A percentile compares a stretch with the other conserved stretches of the same genome.
Conservation (phyloP, 805 yeast species). For the Barnettozyma salicaria region DNA sequence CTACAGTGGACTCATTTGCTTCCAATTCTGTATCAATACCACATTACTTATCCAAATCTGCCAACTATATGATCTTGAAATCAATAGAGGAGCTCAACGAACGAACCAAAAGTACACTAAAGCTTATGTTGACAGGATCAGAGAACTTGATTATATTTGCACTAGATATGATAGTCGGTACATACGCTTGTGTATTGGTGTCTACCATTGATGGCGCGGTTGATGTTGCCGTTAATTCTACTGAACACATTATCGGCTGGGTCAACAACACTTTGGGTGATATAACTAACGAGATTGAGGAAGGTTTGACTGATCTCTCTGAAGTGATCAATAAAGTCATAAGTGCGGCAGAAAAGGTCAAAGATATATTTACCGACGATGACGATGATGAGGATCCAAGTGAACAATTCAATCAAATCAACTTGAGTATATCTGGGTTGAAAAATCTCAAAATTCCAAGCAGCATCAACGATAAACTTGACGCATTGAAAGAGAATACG, state of each 20-base stretch:
- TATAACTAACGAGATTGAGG: slow-evolving; percentile 56
- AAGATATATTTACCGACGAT: slow-evolving; percentile 48
- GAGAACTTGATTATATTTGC: slow-evolving; percentile 57
- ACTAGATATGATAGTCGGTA: slow-evolving; percentile 73
- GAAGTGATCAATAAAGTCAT: slow-evolving; percentile 50
- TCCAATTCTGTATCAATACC: slow-evolving; percentile 43
- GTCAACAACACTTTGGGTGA: slow-evolving; percentile 56
- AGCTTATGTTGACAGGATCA: slow-evolving; percentile 46
- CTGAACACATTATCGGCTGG: slow-evolving; percentile 51
- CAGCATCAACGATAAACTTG: slow-evolving; percentile 52
- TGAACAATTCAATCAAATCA: slow-evolving; percentile 39
- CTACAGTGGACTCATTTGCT: slow-evolving; percentile 35
- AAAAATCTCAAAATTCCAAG: slow-evolving; percentile 59
- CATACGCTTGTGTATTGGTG: slow-evolving; percentile 76
- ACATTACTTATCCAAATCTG: slow-evolving; percentile 46
- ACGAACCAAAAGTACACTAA: slow-evolving; percentile 38
- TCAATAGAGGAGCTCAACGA: slow-evolving; percentile 43
- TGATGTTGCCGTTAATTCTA: slow-evolving; percentile 65
- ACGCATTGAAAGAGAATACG: slow-evolving; percentile 41
- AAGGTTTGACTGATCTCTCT: slow-evolving; percentile 58
- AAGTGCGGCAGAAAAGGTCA: slow-evolving; percentile 45
- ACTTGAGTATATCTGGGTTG: slow-evolving; percentile 51
- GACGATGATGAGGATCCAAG: slow-evolving; percentile 27
- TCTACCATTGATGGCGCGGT: slow-evolving; percentile 70
- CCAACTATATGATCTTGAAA: slow-evolving; percentile 45